Conservation (phyloP, 1,284 basidiomycete genomes). For the Cryptococcus amylolentus region DNA sequence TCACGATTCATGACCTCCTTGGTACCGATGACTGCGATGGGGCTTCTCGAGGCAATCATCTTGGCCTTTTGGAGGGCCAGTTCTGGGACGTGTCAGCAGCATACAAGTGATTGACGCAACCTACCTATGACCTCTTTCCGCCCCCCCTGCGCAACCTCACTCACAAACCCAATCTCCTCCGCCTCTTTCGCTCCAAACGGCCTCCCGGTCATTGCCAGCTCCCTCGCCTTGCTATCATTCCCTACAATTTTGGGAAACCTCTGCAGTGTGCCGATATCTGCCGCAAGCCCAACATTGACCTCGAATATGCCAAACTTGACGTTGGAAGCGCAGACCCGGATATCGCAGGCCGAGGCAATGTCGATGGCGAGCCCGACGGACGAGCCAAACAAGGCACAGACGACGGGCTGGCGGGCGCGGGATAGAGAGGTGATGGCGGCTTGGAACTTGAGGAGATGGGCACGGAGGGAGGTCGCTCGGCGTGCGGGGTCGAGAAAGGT, state of each 20-base stretch:
- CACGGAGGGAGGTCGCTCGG: slow-evolving; percentile 55
- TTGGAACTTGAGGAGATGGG: slow-evolving; percentile 64
- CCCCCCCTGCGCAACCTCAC: slow-evolving; percentile 66
- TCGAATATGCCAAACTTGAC: slow-evolving; percentile 77
- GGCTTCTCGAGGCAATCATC: slow-evolving; percentile 71
- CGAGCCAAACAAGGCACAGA: slow-evolving; percentile 74
- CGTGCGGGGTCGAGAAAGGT: slow-evolving; percentile 56
- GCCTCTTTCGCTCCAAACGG: slow-evolving; percentile 71
- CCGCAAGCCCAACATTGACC: slow-evolving; percentile 83
- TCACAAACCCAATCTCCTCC: slow-evolving; percentile 69
- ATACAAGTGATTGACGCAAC: slow-evolving; percentile 9
- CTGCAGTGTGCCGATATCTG: slow-evolving; percentile 86
- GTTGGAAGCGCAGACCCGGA: slow-evolving; percentile 67
- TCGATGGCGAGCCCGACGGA: slow-evolving; percentile 70
- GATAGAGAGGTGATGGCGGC: slow-evolving; percentile 66
- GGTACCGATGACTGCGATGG: slow-evolving; percentile 74
- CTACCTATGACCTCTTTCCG: slow-evolving; percentile 53
- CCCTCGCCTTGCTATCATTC: slow-evolving; percentile 72
- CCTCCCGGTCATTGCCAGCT: slow-evolving; percentile 75
- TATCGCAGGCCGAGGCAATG: slow-evolving; percentile 73
- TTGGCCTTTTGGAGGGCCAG: slow-evolving; percentile 66
- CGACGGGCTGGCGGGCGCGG: slow-evolving; percentile 74
- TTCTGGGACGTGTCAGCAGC: slow-evolving; percentile 24
- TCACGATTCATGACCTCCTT: slow-evolving; percentile 63
- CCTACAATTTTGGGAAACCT: slow-evolving; percentile 76